Conservation (phyloP, 306 rosid genomes). For the Acacia confusa region DNA sequence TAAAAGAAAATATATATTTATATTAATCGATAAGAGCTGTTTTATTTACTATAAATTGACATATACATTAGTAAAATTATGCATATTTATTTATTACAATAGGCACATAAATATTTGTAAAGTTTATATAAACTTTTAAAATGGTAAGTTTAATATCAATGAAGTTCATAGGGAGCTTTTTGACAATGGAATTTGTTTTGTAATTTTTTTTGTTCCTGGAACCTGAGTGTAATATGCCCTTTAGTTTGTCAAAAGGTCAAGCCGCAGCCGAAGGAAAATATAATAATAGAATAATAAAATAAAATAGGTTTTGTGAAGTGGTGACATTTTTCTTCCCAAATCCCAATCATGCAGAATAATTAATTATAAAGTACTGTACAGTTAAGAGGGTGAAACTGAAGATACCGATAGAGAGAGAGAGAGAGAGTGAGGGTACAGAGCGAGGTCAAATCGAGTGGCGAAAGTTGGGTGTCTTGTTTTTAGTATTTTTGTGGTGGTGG, state of each 20-base stretch:
- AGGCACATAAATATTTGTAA: no score
- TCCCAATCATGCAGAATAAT: conserved; percentile 40
- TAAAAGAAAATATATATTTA: no score
- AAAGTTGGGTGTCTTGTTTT: conserved; percentile 59
- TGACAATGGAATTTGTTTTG: no score
- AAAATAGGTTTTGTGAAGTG: background rate
- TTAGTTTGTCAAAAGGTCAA: conserved; percentile 3
- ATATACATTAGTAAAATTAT: no score
- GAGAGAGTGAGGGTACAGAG: conserved; percentile 23
- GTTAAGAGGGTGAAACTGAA: conserved; percentile 21
- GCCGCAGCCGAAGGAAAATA: background rate
- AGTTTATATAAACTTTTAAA: no score
- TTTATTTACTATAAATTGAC: no score
- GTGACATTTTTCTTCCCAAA: conserved; percentile 35
- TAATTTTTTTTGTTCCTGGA: no score
- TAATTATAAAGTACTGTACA: conserved; percentile 19
- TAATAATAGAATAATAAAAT: background rate
- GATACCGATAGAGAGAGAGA: conserved; percentile 33
- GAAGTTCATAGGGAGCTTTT: no score
- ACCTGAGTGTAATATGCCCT: no score
- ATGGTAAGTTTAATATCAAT: no score
- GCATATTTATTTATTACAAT: no score
- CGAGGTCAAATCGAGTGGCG: conserved; percentile 85
- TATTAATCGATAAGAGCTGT: no score
- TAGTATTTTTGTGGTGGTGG: conserved; percentile 64